Base-by-base conservation (phyloP, 2,329 filamentous ascomycete species). In the Clonostachys byssicola region DNA sequence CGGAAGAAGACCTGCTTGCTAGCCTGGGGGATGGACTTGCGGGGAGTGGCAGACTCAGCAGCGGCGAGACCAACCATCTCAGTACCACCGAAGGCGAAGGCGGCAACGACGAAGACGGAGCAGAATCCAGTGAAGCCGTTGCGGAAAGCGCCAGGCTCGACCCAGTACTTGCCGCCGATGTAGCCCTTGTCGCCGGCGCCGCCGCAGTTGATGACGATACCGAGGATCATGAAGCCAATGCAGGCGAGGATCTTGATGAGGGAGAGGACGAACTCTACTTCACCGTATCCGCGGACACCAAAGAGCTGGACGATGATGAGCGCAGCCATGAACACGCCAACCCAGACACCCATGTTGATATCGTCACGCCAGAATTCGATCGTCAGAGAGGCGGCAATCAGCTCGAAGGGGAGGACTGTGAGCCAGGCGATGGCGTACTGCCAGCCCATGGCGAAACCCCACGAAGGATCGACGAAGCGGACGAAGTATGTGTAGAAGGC, bases 91-190 rank as follows among this genome's bases (percentile, higher is more conserved):
- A 89, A 90, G 18, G 86, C 72, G 57, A 89, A 89, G 5, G 86
- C 85, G 4, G 86, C 85, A 2, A 82, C 88, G 44, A 89, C 85
- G 53, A 88, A 87, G 45, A 85, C 83, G 49, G 75, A 77, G 62
- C 85, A 89, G 52, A 89, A 78, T 2, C 87, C 87, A 52, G 86
- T 85, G 70, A 90, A 89, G 30, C 86, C 86, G 56, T 88, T 81
- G 59, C 85, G 69, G 63, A 90, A 91, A 1, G 75, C 73, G 17
- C 75, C 75, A 0, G 75, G 70, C 20, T 74, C 59, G 46, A 75
- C 59, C 75, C 77, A 77, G 34, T 72, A 70, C 5, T 71, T 67
- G 1, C 72, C 72, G 13, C 79, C 75, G 52, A 75, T 77, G 17
- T 52, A 46, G 34, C 75, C 73, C 18, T 56, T 65, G 1, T 67